Evolutionary conservation across 768 basidiomycete genomes (phyloP), one percentile per base, ranked within the genome.

Genomic region (Auriculariales sp.): DNA sequence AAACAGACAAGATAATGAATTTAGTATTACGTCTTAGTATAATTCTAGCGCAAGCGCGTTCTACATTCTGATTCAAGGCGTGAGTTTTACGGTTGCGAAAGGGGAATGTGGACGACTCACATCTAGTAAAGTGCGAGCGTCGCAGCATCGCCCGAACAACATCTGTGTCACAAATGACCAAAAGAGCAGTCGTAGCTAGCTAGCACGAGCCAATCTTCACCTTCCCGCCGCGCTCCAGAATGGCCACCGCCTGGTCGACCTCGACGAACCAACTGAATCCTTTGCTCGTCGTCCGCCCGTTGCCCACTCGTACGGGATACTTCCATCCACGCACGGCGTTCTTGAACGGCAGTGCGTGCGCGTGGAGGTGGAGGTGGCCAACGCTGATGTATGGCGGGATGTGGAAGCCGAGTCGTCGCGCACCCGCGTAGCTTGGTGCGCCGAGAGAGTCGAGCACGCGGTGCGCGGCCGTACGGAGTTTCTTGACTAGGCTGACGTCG

Each of bases 341-440:
- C 17, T 61, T 68, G 66, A 82, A 85, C 0, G 86, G 86, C 47
- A 84, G 60, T 3, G 67, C 78, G 44, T 83, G 80, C 22, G 81
- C 75, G 58, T 88, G 86, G 32, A 89, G 63, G 59, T 88, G 86
- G 14, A 89, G 67, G 58, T 89, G 85, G 30, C 76, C 58, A 4
- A 88, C 71, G 29, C 78, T 79, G 51, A 75, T 80, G 62, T 82
- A 84, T 0, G 86, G 86, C 0, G 85, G 81, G 48, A 87, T 83
- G 59, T 89, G 85, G 58, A 87, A 89, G 1, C 86, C 85, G 66
- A 87, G 68, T 53, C 86, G 86, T 50, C 10, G 22, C 25, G 5
- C 24, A 54, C 64, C 50, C 55, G 79, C 81, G 68, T 71, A 61
- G 77, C 73, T 53, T 66, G 64, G 35, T 60, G 49, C 63, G 9